Conservation (phyloP, 2,329 filamentous ascomycete species). For the Curvularia spicifera region DNA sequence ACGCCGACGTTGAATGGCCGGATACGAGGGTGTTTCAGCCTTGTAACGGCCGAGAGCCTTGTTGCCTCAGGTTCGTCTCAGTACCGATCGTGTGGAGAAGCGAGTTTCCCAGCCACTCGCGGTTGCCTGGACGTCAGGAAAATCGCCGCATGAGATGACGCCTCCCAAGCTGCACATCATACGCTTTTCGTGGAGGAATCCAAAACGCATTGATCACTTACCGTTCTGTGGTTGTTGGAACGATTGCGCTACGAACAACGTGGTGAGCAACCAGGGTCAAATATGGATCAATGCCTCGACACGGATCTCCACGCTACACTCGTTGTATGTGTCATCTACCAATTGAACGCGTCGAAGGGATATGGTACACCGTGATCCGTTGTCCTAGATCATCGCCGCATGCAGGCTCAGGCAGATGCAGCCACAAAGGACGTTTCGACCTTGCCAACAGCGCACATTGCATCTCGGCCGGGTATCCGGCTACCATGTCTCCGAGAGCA, state of each 20-base stretch:
- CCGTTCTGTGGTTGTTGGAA: constrained; percentile 1
- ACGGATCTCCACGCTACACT: neutral
- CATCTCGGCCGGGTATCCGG: constrained; percentile 15
- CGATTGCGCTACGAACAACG: constrained; percentile 9
- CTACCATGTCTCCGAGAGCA: constrained; percentile 16
- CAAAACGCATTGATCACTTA: constrained; percentile 4
- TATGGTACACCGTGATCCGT: constrained; percentile 5
- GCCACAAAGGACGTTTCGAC: constrained; percentile 16
- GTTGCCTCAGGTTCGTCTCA: constrained; percentile 28
- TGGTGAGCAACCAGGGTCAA: neutral
- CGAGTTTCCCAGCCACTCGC: constrained; percentile 3
- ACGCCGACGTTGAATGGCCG: neutral
- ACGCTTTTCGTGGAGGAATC: constrained; percentile 6
- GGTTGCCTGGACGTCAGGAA: neutral
- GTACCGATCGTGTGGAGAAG: constrained; percentile 7
- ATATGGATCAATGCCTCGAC: constrained; percentile 1
- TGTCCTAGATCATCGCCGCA: constrained; percentile 11
- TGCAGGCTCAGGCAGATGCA: constrained; percentile 14
- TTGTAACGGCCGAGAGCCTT: constrained; percentile 11
- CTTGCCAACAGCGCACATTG: constrained; percentile 11
- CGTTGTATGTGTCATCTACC: neutral
- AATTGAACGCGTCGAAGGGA: neutral
- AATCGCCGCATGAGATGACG: constrained; percentile 9
- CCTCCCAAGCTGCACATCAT: constrained; percentile 4
- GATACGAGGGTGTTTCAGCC: constrained; percentile 20